A percentile compares a stretch with the other conserved stretches of the same genome.
phyloP scores from a whole-genome alignment of 2,329 filamentous ascomycete species.

The Trichophyton benhamiae region DNA sequence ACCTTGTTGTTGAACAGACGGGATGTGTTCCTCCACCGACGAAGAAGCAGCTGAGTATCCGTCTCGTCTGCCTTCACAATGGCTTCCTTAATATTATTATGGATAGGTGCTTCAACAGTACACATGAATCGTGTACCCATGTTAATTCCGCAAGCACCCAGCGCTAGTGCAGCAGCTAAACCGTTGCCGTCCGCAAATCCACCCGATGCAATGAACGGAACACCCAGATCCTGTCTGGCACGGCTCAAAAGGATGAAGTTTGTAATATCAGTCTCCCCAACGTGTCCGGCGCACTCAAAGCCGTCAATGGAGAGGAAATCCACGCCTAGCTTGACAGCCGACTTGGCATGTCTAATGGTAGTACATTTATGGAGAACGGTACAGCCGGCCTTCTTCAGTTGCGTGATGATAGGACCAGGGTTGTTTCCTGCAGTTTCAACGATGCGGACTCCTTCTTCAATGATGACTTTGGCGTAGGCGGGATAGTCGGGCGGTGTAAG shows the following conservation, averaged over 20 bases:
- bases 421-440: conserved; percentile 89
- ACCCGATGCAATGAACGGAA: conserved; percentile 91
- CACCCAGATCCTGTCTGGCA: conserved; percentile 65
- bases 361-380: conserved; percentile 96
- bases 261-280: conserved; percentile 43
- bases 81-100: conserved; percentile 82
- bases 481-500: conserved; percentile 83
- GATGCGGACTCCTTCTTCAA: conserved; percentile 82
- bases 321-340: conserved; percentile 83
- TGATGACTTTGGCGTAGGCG: conserved; percentile 81
- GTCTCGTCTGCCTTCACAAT: conserved; percentile 84
- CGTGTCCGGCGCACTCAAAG: conserved; percentile 79
- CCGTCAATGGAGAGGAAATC: conserved; percentile 96
- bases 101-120: conserved; percentile 84
- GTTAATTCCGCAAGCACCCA: conserved; percentile 90
- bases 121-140: conserved; percentile 99
- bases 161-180: conserved; percentile 73
- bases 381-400: conserved; percentile 67
- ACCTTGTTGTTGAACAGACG: conserved; percentile 87
- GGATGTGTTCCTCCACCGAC: conserved; percentile 86
- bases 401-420: conserved; percentile 78
- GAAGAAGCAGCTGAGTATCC: conserved; percentile 76
- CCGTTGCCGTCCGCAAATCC: conserved; percentile 93
- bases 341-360: conserved; percentile 82
- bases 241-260: conserved; percentile 58